These are phyloP conservation scores for Fusarium protoensiforme DNA, from an alignment of 2,329 filamentous ascomycete genomes.

Conservation along the genomic window DNA sequence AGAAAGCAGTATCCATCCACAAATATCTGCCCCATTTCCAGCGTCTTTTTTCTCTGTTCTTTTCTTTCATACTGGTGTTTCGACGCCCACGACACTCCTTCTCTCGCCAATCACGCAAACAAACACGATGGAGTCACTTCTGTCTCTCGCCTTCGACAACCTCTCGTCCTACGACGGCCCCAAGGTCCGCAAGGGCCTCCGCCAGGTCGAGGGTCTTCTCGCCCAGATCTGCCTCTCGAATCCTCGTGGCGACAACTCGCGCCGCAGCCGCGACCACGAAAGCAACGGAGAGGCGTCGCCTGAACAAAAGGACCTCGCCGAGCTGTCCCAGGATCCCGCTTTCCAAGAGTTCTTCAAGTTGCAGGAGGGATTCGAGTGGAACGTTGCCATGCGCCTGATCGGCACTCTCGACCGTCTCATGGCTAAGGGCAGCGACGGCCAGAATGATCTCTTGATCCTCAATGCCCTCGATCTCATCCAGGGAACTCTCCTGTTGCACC, in stretches of 20 bases:
- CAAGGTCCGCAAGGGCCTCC: conserved; percentile 93
- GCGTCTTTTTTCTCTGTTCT: conserved; percentile 18
- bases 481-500: conserved; percentile 87
- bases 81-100: conserved; percentile 6
- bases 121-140: conserved; percentile 82
- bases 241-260: conserved; percentile 36
- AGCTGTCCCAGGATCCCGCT: conserved; percentile 83
- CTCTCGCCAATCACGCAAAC: background rate
- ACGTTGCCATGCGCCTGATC: conserved; percentile 88
- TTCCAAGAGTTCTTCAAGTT: conserved; percentile 97
- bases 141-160: conserved; percentile 95
- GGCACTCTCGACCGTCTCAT: conserved; percentile 87
- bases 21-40: conserved; percentile 6
- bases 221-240: conserved; percentile 91
- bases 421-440: conserved; percentile 82
- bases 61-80: conserved; percentile 27
- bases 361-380: conserved; percentile 98
- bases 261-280: conserved; percentile 37
- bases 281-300: conserved; percentile 51
- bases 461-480: conserved; percentile 90
- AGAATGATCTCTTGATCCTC: conserved; percentile 89
- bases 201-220: conserved; percentile 92
- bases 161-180: conserved; percentile 89
- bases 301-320: conserved; percentile 70
- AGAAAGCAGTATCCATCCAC: background rate